Evolutionary conservation across 2,329 filamentous ascomycete genomes (phyloP).

Genomic region (Talaromyces albobiverticillius): DNA sequence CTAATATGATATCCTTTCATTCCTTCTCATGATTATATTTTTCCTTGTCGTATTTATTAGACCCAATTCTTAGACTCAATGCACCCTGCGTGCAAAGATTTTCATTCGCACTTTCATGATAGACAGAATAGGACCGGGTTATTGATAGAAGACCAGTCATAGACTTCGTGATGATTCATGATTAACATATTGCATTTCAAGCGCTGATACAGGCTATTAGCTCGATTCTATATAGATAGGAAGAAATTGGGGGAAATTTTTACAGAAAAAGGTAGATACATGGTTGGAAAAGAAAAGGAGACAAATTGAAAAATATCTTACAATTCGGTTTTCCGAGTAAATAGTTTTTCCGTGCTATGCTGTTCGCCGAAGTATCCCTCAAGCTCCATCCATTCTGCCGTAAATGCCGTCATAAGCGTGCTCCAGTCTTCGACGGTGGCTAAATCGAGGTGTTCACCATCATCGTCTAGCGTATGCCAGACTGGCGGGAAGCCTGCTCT

Average conservation of each 20-base stretch:
- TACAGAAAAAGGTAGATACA: slow-evolving; percentile 6
- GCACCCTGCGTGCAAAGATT: too few species aligned
- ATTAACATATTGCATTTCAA: background rate
- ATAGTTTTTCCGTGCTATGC: background rate
- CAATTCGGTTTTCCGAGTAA: slow-evolving; percentile 37
- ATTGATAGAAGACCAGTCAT: background rate
- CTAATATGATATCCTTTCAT: background rate
- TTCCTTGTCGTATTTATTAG: too few species aligned
- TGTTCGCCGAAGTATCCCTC: slow-evolving; percentile 51
- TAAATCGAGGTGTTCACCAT: slow-evolving; percentile 78
- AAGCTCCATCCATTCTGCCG: slow-evolving; percentile 89
- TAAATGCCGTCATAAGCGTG: slow-evolving; percentile 77
- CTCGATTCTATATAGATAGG: background rate
- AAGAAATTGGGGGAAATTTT: background rate
- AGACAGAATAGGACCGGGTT: background rate
- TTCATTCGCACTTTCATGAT: background rate
- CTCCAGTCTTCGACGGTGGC: slow-evolving; percentile 84
- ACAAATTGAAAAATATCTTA: slow-evolving; percentile 26
- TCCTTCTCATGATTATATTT: background rate
- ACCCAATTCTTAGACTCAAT: too few species aligned
- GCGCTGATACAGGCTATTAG: slow-evolving; percentile 3
- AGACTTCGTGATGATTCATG: background rate
- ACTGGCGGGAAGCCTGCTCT: slow-evolving; percentile 64
- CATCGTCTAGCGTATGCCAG: slow-evolving; percentile 84
- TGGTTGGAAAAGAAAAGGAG: background rate